Conservation (phyloP, 176 grass and related monocot species). For the Pharus latifolius region DNA sequence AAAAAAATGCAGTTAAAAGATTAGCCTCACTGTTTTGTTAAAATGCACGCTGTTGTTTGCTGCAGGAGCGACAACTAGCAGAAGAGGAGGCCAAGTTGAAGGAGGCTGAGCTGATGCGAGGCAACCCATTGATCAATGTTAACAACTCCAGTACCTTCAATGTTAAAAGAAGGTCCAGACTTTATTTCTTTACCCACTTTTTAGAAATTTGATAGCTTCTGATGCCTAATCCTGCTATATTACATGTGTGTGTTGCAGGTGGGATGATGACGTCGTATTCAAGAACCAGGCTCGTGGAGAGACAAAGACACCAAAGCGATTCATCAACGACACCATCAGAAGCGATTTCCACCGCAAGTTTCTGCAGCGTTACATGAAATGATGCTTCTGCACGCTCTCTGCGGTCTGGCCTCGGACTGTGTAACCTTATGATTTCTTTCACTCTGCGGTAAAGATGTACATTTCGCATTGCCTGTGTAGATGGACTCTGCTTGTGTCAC, state of each 20-base stretch:
- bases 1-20: too few relatives aligned
- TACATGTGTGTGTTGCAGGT: slow-evolving; percentile 22
- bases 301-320: slow-evolving; percentile 76
- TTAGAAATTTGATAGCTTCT: not conserved
- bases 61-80: slow-evolving; percentile 59
- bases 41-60: not conserved
- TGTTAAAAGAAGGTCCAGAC: slow-evolving; percentile 76
- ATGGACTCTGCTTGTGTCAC: too few relatives aligned
- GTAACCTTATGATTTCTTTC: slow-evolving; percentile 2
- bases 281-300: slow-evolving; percentile 91
- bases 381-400: not conserved
- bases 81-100: slow-evolving; percentile 90
- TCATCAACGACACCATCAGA: slow-evolving; percentile 94
- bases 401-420: not conserved
- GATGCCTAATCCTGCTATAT: not conserved
- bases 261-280: slow-evolving; percentile 93
- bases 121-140: slow-evolving; percentile 81
- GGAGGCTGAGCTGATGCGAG: slow-evolving; percentile 84
- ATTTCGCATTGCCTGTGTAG: too few relatives aligned
- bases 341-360: slow-evolving; percentile 97
- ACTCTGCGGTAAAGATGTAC: not conserved
- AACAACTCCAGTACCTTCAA: slow-evolving; percentile 74
- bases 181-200: not conserved
- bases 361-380: slow-evolving; percentile 97
- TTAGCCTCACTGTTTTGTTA: too few relatives aligned